Base-by-base conservation (phyloP, 2,329 filamentous ascomycete genomes). In the Elsinoe fawcettii region DNA sequence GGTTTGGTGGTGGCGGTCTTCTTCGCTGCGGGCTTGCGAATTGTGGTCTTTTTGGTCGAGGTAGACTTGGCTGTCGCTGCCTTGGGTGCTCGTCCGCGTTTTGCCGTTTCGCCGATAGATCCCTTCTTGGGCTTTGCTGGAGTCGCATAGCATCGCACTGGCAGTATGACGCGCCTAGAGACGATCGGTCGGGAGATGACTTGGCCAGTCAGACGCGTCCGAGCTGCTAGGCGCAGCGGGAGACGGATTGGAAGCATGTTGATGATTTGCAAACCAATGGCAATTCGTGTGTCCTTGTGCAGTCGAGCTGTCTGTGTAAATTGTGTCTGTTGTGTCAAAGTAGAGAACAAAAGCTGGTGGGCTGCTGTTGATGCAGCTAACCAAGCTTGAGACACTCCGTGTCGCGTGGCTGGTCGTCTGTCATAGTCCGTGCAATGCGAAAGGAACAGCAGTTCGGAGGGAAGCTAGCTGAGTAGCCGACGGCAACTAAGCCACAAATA, bases 31-130 rank as follows among this genome's bases (percentile, higher is more conserved):
- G 57, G 27, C 25, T 51, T 59, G 27, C 30, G n/a, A 8, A 39
- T 36, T 32, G 55, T 39, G 7, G 43, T 54, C 49, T 57, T 59
- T 34, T 30, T 16, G 41, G 62, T 58, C 5, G 27, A 9, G 14
- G 56, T 63, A 58, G 67, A 66, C 20, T 64, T 60, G 57, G 69
- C 71, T 34, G 56, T 61, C 55, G 59, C 58, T 9, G 57, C 30
- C 56, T 60, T 58, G 12, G 51, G 32, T 34, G 60, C 49, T 6
- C 51, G 43, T 6, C 44, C 20, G 14, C 43, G 41, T 27, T 55
- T 51, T n/a, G 57, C 34, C 2, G 51, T 51, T 16, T 37, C 32
- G 51, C 46, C 51, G 7, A 55, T 46, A n/a, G 39, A 46, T 43
- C 30, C 47, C 46, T 59, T 56, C 55, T 57, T 51, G 43, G 53